Evolutionary conservation across 2,329 filamentous ascomycete species (phyloP), one percentile per base, ranked within the genome.

Genomic region (Talaromyces sp.): DNA sequence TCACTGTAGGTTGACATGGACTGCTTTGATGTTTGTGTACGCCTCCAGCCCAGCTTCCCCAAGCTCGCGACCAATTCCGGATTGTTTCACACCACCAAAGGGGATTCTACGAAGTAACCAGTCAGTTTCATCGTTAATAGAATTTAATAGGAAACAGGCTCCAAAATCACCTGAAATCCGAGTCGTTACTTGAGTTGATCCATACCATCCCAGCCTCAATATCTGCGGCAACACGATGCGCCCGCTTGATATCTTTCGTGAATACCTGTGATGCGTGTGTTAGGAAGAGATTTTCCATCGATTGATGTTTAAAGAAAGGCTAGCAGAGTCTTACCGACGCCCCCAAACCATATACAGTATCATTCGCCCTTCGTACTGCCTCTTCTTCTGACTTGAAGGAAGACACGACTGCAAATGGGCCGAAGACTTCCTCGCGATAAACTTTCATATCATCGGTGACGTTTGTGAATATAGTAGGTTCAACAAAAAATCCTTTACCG

Each of bases 361-460:
- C 59, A 21, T 61, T 82, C 2, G 78, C 79, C 6, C 80, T 69
- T 2, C 62, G 31, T 2, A 81, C 64, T 0, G 78, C 77, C 54
- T 80, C 71, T 19, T 76, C 71, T 65, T 81, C 79, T 0, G 79
- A 76, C 0, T 74, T 72, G 83, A 84, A 88, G 10, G 78, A 78
- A 58, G 86, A 69, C n/a, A 87, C 74, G 0, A 85, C 85, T 0
- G 86, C 78, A 38, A 88, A 82, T 0, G 86, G 86, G 7, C 82
- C 83, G 61, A 85, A 86, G 26, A 82, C 81, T 68, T 86, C 83
- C 64, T 85, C 83, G 31, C 71, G 69, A 14, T 84, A 81, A 35
- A 85, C 74, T 43, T 75, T 68, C 6, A 81, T 79, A 43, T 81
- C 75, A 63, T 84, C 81, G 0, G 81, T 78, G 31, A 82, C 82